Conservation (phyloP, 306 rosid genomes). For the Hippophae tibetana region DNA sequence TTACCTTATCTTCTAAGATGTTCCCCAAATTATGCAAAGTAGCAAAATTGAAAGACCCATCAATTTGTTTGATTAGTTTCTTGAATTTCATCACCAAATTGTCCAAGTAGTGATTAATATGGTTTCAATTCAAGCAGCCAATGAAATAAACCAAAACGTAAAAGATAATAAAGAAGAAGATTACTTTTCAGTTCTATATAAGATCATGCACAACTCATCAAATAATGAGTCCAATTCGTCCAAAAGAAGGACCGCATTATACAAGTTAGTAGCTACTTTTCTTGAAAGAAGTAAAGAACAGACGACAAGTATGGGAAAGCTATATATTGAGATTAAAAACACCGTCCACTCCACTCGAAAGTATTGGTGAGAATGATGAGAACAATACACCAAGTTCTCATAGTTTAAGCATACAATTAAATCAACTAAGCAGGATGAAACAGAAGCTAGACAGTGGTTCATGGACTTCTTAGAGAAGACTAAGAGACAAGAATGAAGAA, state of each 20-base stretch:
- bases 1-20: slow-evolving; percentile 34
- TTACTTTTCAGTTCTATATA: slow-evolving; percentile 33
- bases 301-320: slow-evolving; percentile 32
- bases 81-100: slow-evolving; percentile 74
- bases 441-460: slow-evolving; percentile 88
- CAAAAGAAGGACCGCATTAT: slow-evolving; percentile 40
- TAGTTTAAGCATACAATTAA: slow-evolving; percentile 47
- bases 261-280: slow-evolving; percentile 41
- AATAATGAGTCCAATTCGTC: slow-evolving; percentile 26
- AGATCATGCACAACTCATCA: slow-evolving; percentile 47
- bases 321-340: slow-evolving; percentile 33
- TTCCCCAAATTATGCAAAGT: slow-evolving; percentile 65
- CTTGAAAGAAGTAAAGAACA: slow-evolving; percentile 43
- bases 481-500: slow-evolving; percentile 72
- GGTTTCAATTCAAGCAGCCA: slow-evolving; percentile 73
- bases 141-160: slow-evolving; percentile 40
- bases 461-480: slow-evolving; percentile 92
- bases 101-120: slow-evolving; percentile 60
- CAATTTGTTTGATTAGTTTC: slow-evolving; percentile 59
- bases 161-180: slow-evolving; percentile 21
- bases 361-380: slow-evolving; percentile 67
- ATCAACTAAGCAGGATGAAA: slow-evolving; percentile 68
- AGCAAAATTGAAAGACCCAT: slow-evolving; percentile 58
- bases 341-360: slow-evolving; percentile 26
- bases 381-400: slow-evolving; percentile 53